Conservation (phyloP, 23 red algal species). For the Pyropia haitanensis region DNA sequence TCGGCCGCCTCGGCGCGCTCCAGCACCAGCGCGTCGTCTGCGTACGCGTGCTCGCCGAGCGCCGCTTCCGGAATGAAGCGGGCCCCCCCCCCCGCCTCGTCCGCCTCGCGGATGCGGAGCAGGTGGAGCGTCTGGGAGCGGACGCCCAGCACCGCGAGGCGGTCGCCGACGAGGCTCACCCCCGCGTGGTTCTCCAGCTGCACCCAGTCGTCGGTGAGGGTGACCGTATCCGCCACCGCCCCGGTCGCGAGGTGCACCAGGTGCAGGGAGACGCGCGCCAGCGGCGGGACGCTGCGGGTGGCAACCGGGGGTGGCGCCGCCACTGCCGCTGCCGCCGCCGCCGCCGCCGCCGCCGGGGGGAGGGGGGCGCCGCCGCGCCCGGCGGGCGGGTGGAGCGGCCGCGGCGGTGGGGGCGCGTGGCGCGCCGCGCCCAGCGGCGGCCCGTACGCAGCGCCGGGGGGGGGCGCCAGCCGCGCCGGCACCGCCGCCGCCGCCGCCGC, state of each 20-base stretch:
- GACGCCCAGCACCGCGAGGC: slow-evolving; percentile 44
- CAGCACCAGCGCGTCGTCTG: slow-evolving; percentile 40
- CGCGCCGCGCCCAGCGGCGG: too few species aligned
- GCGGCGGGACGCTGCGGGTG: not conserved
- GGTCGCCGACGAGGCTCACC: slow-evolving; percentile 52
- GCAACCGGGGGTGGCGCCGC: too few species aligned
- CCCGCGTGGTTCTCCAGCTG: slow-evolving; percentile 39
- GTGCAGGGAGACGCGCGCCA: slow-evolving; percentile 35
- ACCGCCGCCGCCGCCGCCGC: too few species aligned
- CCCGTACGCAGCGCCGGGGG: too few species aligned
- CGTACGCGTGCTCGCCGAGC: slow-evolving; percentile 29
- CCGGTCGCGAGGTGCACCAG: slow-evolving; percentile 32
- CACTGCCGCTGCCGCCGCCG: too few species aligned
- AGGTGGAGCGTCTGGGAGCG: slow-evolving; percentile 55
- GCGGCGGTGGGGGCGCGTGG: too few species aligned
- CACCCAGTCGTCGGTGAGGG: slow-evolving; percentile 53
- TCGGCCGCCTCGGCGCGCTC: slow-evolving; percentile 24
- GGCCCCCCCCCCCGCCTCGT: slow-evolving; percentile 13
- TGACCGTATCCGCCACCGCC: slow-evolving; percentile 30
- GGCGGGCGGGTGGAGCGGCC: too few species aligned
- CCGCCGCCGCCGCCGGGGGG: too few species aligned
- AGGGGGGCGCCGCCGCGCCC: too few species aligned
- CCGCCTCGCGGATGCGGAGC: slow-evolving; percentile 11
- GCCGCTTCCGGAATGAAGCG: slow-evolving; percentile 13
- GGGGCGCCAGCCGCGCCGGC: too few species aligned